Percentiles rank a stretch among this genome's conserved stretches.
phyloP scores from a whole-genome alignment of 192 early-diverging fungal genomes.

The Backusella westeae region DNA sequence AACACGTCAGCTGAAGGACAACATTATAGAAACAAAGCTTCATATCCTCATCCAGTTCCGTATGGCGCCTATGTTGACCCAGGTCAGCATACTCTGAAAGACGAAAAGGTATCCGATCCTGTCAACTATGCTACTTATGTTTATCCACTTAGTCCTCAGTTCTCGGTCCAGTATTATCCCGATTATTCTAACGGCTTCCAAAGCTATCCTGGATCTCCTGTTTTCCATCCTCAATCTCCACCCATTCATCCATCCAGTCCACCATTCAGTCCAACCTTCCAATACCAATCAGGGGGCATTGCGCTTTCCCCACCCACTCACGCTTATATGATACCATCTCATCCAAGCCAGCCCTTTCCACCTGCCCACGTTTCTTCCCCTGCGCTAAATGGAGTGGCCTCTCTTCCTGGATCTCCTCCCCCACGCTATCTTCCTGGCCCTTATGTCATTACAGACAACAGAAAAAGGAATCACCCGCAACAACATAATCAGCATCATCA shows the following conservation, averaged over 20 bases:
- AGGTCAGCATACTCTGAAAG: background rate
- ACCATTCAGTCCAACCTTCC: constrained; percentile 38
- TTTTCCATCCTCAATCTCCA: constrained; percentile 44
- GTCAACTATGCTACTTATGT: constrained; percentile 29
- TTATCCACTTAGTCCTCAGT: constrained; percentile 41
- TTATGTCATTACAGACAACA: constrained; percentile 7
- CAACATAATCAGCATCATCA: constrained; percentile 7
- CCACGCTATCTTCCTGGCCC: constrained; percentile 10
- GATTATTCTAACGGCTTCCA: constrained; percentile 38
- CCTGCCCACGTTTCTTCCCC: constrained; percentile 44
- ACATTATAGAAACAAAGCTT: background rate
- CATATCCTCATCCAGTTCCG: constrained; percentile 1
- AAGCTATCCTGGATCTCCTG: constrained; percentile 43
- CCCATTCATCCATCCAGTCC: constrained; percentile 43
- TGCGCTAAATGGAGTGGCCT: constrained; percentile 32
- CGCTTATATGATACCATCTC: constrained; percentile 40
- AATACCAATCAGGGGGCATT: constrained; percentile 33
- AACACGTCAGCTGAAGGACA: background rate
- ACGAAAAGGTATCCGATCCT: constrained; percentile 2
- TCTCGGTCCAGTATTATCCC: constrained; percentile 40
- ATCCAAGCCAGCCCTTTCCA: constrained; percentile 29
- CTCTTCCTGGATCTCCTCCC: constrained; percentile 32
- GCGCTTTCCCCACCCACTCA: constrained; percentile 39
- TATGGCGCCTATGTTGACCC: constrained; percentile 7
- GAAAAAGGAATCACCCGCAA: background rate